Percentiles rank a stretch among this genome's conserved stretches.
Evolutionary conservation across 768 basidiomycete species (phyloP).

Genomic region (Amanita rimosa): DNA sequence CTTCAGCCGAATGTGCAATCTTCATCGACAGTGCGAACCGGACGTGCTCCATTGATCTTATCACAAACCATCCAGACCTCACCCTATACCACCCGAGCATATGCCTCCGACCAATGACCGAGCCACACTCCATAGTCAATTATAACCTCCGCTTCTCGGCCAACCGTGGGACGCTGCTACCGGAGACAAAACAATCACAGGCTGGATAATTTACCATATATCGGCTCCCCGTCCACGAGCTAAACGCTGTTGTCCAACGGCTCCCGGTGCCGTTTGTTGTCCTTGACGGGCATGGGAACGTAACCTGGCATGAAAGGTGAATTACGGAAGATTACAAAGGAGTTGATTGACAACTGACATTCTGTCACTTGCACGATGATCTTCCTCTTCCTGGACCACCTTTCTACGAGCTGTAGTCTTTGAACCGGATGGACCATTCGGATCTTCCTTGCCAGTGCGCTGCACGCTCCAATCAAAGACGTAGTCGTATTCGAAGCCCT

Average conservation of each 20-base stretch:
- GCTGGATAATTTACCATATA: slow-evolving; percentile 36
- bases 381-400: slow-evolving; percentile 78
- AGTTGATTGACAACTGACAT: slow-evolving; percentile 44
- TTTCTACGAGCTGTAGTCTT: slow-evolving; percentile 61
- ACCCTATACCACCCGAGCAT: slow-evolving; percentile 3
- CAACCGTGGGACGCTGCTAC: slow-evolving; percentile 33
- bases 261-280: slow-evolving; percentile 47
- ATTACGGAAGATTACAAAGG: slow-evolving; percentile 11
- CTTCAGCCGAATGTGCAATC: slow-evolving; percentile 16
- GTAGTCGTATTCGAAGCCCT: slow-evolving; percentile 98
- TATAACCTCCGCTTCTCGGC: slow-evolving; percentile 38
- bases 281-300: slow-evolving; percentile 82
- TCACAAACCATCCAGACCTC: not conserved
- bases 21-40: slow-evolving; percentile 21
- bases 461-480: slow-evolving; percentile 99
- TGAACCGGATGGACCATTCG: slow-evolving; percentile 44
- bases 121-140: slow-evolving; percentile 25
- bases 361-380: slow-evolving; percentile 70
- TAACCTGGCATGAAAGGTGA: slow-evolving; percentile 37
- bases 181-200: slow-evolving; percentile 19
- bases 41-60: slow-evolving; percentile 24
- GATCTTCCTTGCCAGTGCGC: slow-evolving; percentile 59
- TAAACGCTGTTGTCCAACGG: slow-evolving; percentile 33
- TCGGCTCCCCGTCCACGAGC: slow-evolving; percentile 38
- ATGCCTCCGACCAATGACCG: slow-evolving; percentile 15